Base-by-base conservation (phyloP, 805 yeast genomes). In the Schizosaccharomyces cryophilus region DNA sequence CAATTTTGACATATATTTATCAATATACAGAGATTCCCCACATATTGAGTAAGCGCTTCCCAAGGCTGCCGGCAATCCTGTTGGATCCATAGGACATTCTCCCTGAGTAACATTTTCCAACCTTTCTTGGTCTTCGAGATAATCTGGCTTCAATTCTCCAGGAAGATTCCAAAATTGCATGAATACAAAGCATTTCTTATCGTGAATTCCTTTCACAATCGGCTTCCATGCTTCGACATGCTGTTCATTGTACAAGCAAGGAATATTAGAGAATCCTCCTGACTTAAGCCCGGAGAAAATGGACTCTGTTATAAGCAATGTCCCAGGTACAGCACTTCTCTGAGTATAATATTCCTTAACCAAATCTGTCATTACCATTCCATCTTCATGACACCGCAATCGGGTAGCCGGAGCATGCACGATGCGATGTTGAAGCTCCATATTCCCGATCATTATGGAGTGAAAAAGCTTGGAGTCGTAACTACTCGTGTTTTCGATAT, bases 141-240 rank as follows among this genome's bases (percentile, higher is more conserved):
- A 45, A 13, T 45, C 26, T 6, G 26, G 26, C 51, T 45, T 45
- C 13, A 45, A 24, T 24, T 45, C 51, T 45, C 51, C 51, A 1
- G 51, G 51, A 38, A 73, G 67, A 13, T 70, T 72, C 74, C 78
- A 77, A 48, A 80, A 63, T 67, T 80, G 83, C 61, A 71, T 58
- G 55, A 72, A 69, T 5, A 73, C 62, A 42, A 66, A 70, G 0
- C 77, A 73, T 0, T 68, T 65, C 61, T 76, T 71, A 2, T 63
- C 70, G 65, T 79, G 84, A n/a, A 78, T 74, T 17, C 70, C 73
- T 19, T 76, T 75, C 38, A 69, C 69, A 42, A 79, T 71, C 58
- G 66, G 66, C 63, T 72, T 72, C 95, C 95, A 87, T 0, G 88
- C 93, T 73, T 84, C 90, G 56, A 87, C 78, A 66, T 85, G 90